Evolutionary conservation across 2,329 filamentous ascomycete species (phyloP).

Genomic region (Pseudomassariella vexata): DNA sequence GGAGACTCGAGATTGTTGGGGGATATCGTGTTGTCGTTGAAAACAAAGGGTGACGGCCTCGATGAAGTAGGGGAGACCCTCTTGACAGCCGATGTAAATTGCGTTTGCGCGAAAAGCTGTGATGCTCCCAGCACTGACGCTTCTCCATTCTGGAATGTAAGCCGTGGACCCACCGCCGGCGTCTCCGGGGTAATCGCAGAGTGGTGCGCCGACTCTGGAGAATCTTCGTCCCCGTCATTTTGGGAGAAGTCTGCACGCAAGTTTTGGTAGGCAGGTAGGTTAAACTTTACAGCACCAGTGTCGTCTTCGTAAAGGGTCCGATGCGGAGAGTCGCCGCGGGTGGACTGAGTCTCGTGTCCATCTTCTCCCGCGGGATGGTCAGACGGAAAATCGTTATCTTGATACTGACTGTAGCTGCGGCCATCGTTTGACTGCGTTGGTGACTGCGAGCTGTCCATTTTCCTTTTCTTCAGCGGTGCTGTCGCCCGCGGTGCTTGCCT

Average conservation of each 20-base stretch:
- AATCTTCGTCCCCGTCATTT: conserved; percentile 2
- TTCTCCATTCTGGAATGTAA: conserved; percentile 31
- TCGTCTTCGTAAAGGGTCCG: conserved; percentile 40
- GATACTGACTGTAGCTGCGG: conserved; percentile 47
- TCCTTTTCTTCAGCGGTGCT: conserved; percentile 16
- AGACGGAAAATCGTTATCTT: conserved; percentile 16
- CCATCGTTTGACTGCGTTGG: conserved; percentile 52
- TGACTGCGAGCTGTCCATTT: conserved; percentile 44
- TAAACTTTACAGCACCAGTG: conserved; percentile 30
- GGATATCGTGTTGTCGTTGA: conserved; percentile 37
- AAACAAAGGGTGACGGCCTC: conserved; percentile 46
- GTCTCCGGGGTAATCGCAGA: conserved; percentile 34
- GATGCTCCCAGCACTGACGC: conserved; percentile 32
- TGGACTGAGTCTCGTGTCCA: too few relatives aligned
- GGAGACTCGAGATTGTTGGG: conserved; percentile 42
- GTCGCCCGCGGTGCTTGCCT: conserved; percentile 3
- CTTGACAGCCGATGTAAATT: conserved; percentile 46
- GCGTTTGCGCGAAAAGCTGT: conserved; percentile 51
- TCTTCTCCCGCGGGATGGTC: conserved; percentile 18
- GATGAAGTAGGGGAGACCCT: conserved; percentile 46
- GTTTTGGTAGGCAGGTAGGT: conserved; percentile 4
- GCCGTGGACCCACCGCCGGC: conserved; percentile 41
- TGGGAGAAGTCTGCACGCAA: not conserved
- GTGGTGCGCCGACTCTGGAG: not conserved
- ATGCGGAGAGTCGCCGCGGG: too few relatives aligned